Percentiles rank a stretch among this genome's conserved stretches.
Conservation (phyloP, 352 stramenopile genomes). For the Phytophthora agathidicida region DNA sequence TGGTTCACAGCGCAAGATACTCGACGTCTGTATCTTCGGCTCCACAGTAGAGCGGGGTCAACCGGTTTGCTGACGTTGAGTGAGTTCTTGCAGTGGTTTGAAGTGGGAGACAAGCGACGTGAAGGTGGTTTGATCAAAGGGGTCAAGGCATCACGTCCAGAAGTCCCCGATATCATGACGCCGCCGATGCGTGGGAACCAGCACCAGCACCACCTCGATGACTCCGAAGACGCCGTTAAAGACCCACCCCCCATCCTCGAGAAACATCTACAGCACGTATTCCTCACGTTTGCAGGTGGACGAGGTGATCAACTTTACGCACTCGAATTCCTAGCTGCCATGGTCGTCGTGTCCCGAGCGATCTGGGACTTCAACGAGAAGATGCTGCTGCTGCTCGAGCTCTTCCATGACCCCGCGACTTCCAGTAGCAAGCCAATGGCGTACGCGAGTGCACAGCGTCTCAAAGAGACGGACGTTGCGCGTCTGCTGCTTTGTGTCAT, state of each 20-base stretch:
- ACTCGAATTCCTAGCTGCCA: constrained; percentile 64
- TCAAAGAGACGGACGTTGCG: constrained; percentile 63
- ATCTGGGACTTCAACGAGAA: constrained; percentile 74
- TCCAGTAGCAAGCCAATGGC: constrained; percentile 12
- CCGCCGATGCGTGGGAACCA: constrained; percentile 31
- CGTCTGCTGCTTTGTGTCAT: constrained; percentile 66
- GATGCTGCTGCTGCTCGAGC: constrained; percentile 47
- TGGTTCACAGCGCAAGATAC: constrained; percentile 72
- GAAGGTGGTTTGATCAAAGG: constrained; percentile 1
- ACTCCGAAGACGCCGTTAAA: not conserved
- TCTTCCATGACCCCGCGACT: constrained; percentile 58
- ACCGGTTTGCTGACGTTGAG: constrained; percentile 42
- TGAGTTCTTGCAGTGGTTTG: constrained; percentile 62
- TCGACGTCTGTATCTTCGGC: constrained; percentile 35
- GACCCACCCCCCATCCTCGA: constrained; percentile 44
- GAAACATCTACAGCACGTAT: constrained; percentile 64
- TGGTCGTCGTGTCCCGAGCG: constrained; percentile 61
- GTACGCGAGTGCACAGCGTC: constrained; percentile 20
- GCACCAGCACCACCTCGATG: not conserved
- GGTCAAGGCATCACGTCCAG: constrained; percentile 2
- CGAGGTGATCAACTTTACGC: constrained; percentile 45
- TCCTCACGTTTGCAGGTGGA: constrained; percentile 50
- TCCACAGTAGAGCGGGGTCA: constrained; percentile 28
- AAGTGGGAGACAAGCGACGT: constrained; percentile 10
- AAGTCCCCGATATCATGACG: constrained; percentile 54